Base-by-base conservation (phyloP, 257 asterid genomes). In the Solanum piurae region DNA sequence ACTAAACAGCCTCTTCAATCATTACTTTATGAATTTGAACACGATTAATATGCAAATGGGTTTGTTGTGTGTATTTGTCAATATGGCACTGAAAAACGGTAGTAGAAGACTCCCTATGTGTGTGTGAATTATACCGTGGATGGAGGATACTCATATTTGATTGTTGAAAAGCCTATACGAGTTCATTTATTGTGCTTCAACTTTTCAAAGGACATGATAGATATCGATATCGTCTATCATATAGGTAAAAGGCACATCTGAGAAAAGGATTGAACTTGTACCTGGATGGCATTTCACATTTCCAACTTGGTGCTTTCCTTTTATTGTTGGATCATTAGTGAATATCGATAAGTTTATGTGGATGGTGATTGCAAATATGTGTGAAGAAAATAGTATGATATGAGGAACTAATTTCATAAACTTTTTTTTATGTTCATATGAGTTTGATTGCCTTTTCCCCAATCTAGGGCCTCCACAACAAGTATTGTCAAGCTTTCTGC, bases 391-490 rank as follows among this genome's bases (percentile, higher is more conserved):
- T 68, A 44, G 90, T 83, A 6, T 55, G 34, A 55, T 64, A 40
- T 79, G 85, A 79, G 66, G 85, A 46, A 44, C 44, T 80, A 80
- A 80, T 46, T 29, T 80, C 69, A 29, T 37, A 5, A 40, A 23
- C 77, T 87, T 31, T 71, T 36, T 46, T 80, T 40, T 68, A 74
- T 25, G n/a, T 38, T 27, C 37, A 58, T 42, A 20, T 46, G 27
- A 75, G 37, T 73, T 82, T 77, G 86, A 40, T 52, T 49, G 64
- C 29, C 13, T 12, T 44, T 9, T 5, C 27, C 85, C 25, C 33
- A 29, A 84, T 91, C 90, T 96, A 97, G 99, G 99, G 60, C 98
- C 99, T 42, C 99, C 99, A 75, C 99, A 97, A 89, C 95, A 94
- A 94, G 98, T 97, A 42, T 82, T 97, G 92, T 96, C 99, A 55